Evolutionary conservation across 768 basidiomycete genomes (phyloP), one percentile per base, ranked within the genome.

Genomic region (Pleurotus ostreatus): DNA sequence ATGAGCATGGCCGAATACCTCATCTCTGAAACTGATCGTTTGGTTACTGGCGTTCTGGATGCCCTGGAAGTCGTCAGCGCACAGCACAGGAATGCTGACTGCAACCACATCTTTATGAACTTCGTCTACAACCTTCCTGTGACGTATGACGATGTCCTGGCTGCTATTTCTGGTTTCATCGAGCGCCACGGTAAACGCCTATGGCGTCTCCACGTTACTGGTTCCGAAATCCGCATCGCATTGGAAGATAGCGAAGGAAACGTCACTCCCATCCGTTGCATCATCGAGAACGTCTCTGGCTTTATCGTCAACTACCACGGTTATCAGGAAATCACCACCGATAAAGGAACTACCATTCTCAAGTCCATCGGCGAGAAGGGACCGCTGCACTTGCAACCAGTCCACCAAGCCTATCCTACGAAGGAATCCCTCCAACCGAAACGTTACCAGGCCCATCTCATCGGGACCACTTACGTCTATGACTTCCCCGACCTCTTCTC

Each of bases 401-500:
- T 96, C 61, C 89, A 92, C 71, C 85, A 89, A 62, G 79, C 92
- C 0, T 98, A 98, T 73, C 86, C 96, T 12, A 98, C 96, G 57
- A 99, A 97, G 74, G 96, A 98, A 70, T 98, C 94, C 15, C 77
- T 99, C 46, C 97, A 99, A 68, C 97, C 97, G 41, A 95, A 97
- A 71, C 94, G 97, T 60, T 98, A 98, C 76, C 96, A 98, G 68
- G 97, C 97, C 20, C 97, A 99, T 71, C 83, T 98, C 57, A 88
- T 97, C 62, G 97, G 97, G 53, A 99, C 97, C 26, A 99, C 97
- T 49, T 99, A 98, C 69, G 95, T 91, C 30, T 98, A 98, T 72
- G 97, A 98, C 73, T 99, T 98, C 88, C 97, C 97, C 41, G 97
- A 97, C 65, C 84, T 99, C 60, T 99, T 98, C 80, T 88, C 94